These are phyloP conservation scores for Wickerhamomyces bisporus DNA, from an alignment of 805 yeast genomes.

Conservation along the genomic window DNA sequence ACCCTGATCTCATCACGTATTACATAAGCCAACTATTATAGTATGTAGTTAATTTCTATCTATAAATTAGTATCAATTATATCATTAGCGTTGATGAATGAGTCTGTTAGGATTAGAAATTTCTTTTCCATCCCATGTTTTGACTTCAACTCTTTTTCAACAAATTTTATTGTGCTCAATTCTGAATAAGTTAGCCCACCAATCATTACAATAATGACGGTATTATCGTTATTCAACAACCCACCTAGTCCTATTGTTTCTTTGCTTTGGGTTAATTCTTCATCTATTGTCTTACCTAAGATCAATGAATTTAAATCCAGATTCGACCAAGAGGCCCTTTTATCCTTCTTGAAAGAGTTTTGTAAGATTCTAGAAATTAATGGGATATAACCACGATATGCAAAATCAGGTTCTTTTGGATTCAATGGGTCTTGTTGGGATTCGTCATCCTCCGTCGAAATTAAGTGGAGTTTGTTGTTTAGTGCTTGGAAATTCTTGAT, in stretches of 20 bases:
- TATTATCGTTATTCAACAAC: conserved; percentile 14
- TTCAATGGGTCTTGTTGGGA: conserved; percentile 11
- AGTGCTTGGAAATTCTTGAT: conserved; percentile 30
- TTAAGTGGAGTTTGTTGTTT: conserved; percentile 40
- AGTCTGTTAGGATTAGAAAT: conserved; percentile 43
- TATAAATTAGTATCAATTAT: conserved; percentile 18
- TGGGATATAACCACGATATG: conserved; percentile 83
- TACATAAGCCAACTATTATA: too few species aligned
- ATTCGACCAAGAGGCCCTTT: conserved; percentile 31
- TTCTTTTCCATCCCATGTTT: conserved; percentile 30
- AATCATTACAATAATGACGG: conserved; percentile 48
- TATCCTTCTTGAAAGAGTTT: conserved; percentile 44
- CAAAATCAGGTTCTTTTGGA: conserved; percentile 50
- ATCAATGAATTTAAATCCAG: conserved; percentile 30
- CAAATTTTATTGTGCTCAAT: conserved; percentile 59
- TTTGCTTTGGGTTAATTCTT: conserved; percentile 14
- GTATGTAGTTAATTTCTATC: too few species aligned
- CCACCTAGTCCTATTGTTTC: conserved; percentile 14
- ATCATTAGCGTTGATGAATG: conserved; percentile 38
- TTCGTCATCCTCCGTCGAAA: conserved; percentile 31
- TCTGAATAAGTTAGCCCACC: conserved; percentile 92
- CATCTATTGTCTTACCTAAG: conserved; percentile 31
- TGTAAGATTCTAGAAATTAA: conserved; percentile 65
- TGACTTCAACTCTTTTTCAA: conserved; percentile 41
- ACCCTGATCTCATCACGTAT: conserved; percentile 5